A percentile compares a stretch with the other conserved stretches of the same genome.
phyloP scores from a whole-genome alignment of 1,284 basidiomycete species.

The Tilletia setariae region DNA sequence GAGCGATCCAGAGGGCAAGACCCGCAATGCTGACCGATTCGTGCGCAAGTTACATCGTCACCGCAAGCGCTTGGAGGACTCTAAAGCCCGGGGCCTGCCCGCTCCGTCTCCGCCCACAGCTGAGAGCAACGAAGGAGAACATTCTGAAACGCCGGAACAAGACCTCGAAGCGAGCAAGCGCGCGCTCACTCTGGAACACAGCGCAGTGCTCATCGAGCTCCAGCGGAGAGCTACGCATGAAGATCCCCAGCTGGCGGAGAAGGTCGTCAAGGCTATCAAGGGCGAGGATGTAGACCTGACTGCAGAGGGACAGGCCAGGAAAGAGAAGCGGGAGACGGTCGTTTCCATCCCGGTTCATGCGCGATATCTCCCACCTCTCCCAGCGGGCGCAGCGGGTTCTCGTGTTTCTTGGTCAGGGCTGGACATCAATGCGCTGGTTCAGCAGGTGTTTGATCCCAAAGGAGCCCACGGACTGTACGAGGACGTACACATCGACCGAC shows the following conservation, averaged over 20 bases:
- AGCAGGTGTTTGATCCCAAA: neutral
- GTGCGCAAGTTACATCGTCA: neutral
- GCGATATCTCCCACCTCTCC: slow-evolving; percentile 2
- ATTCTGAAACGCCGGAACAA: neutral
- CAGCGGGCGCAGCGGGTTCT: neutral
- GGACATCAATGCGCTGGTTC: neutral
- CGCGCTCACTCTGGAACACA: neutral
- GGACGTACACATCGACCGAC: neutral
- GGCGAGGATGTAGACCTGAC: neutral
- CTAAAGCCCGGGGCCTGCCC: neutral
- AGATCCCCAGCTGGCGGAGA: neutral
- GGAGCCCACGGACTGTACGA: neutral
- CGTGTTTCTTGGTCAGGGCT: neutral
- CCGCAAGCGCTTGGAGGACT: neutral
- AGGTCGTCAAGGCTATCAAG: slow-evolving; percentile 8
- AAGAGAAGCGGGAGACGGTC: neutral
- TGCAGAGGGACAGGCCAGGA: neutral
- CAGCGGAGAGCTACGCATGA: neutral
- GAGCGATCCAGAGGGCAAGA: neutral
- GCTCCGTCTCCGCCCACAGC: neutral
- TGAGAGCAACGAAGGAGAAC: neutral
- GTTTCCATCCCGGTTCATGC: slow-evolving; percentile 11
- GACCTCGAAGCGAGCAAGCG: slow-evolving; percentile 5
- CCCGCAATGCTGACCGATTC: neutral
- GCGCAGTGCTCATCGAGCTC: slow-evolving; percentile 5